Base-by-base conservation (phyloP, 768 basidiomycete species). In the Mycena kentingensis region DNA sequence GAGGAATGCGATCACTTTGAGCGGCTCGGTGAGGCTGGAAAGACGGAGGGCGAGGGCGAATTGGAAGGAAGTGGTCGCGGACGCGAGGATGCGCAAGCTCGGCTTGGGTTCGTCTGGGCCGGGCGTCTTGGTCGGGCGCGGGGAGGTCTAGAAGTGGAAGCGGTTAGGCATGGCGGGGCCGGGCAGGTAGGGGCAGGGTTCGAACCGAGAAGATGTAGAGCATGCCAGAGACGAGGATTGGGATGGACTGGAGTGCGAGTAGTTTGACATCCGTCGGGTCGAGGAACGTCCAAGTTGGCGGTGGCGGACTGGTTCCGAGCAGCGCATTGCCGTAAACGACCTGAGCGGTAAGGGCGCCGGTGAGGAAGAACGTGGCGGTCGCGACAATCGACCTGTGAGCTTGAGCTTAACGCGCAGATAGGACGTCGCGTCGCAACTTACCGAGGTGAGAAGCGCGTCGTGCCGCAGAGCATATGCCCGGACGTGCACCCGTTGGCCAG, bases 401-500 rank as follows among this genome's bases (percentile, higher is more conserved):
- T 39, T 44, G 38, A 52, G 28, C 25, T 25, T 25, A 42, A 36
- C 34, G 36, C n/a, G 16, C 19, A 31, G 46, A 35, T 8, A 21
- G 28, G 18, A 10, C 4, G 22, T 48, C 18, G 37, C 39, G 48
- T 24, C 11, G 19, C 34, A 28, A 57, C 72, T 41, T 60, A 81
- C 84, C 84, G 75, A 46, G 65, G 28, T 35, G 84, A 85, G 52
- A 83, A 70, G 25, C 80, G 76, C 32, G 83, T 79, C 35, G 84
- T 47, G 26, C 84, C 84, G 52, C 74, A 75, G 49, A 86, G 72
- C 84, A 86, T 85, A 69, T 86, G 84, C 39, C 84, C 84, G 16
- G 84, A 85, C 11, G 84, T 85, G 63, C 84, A 86, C 21, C 84
- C 84, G 51, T 82, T 83, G 15, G 77, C 72, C 46, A 85, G 63